phyloP scores from a whole-genome alignment of 345 rosid genomes.

The Xanthoceras sorbifolium region DNA sequence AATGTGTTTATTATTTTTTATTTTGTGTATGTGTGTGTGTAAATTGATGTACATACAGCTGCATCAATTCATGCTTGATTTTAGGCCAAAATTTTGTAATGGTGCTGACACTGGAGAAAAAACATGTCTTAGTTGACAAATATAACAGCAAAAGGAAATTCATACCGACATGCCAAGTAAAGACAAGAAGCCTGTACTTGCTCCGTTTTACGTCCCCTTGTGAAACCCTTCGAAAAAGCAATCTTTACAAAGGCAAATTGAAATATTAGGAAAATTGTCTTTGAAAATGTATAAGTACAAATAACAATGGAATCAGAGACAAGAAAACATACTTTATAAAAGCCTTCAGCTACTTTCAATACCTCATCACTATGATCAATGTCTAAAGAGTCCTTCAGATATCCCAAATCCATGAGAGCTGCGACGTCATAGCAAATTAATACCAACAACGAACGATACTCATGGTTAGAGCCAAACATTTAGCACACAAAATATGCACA shows the following conservation, averaged over 20 bases:
- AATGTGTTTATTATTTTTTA: background rate
- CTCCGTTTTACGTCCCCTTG: conserved; percentile 80
- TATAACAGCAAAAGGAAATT: conserved; percentile 13
- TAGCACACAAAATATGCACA: conserved; percentile 26
- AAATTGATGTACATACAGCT: too few relatives aligned
- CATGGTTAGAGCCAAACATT: background rate
- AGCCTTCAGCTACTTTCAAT: conserved; percentile 49
- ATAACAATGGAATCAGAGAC: conserved; percentile 1
- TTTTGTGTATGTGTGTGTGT: too few relatives aligned
- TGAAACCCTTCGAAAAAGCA: conserved; percentile 73
- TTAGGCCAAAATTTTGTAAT: background rate
- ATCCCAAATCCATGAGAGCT: conserved; percentile 60
- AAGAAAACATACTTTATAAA: conserved; percentile 59
- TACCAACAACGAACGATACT: background rate
- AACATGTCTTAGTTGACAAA: background rate
- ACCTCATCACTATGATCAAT: conserved; percentile 65
- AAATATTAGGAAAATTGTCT: conserved; percentile 1
- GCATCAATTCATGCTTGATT: too few relatives aligned
- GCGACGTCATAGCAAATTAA: conserved; percentile 21
- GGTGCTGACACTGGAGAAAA: background rate
- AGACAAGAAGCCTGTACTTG: conserved; percentile 84
- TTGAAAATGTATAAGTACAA: conserved; percentile 8
- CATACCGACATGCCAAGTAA: conserved; percentile 88
- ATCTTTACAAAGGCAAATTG: conserved; percentile 46
- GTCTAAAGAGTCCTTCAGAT: conserved; percentile 51